Conservation (phyloP, 768 basidiomycete genomes). For the Gyrodon lividus region DNA sequence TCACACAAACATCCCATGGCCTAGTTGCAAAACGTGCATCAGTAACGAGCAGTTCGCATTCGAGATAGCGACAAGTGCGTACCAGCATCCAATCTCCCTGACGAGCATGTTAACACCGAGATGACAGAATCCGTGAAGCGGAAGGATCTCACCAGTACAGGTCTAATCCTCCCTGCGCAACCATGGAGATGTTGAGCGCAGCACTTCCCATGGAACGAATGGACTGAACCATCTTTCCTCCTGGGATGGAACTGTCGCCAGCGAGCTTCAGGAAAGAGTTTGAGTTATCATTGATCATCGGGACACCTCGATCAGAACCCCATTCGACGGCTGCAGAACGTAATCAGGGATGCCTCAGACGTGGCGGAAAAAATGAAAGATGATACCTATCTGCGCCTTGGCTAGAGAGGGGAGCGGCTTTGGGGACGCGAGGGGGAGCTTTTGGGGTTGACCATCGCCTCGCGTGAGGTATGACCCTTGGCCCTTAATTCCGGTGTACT, state of each 20-base stretch:
- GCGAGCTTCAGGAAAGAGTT: slow-evolving; percentile 73
- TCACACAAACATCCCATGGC: slow-evolving; percentile 85
- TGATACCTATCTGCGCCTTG: slow-evolving; percentile 65
- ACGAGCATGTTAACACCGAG: neutral
- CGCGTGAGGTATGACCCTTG: slow-evolving; percentile 77
- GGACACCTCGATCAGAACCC: slow-evolving; percentile 72
- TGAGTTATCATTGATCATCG: slow-evolving; percentile 55
- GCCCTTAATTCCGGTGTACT: slow-evolving; percentile 80
- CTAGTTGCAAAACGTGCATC: slow-evolving; percentile 22
- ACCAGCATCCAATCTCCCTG: slow-evolving; percentile 82
- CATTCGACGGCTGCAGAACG: slow-evolving; percentile 68
- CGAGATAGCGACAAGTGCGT: slow-evolving; percentile 21
- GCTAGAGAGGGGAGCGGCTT: slow-evolving; percentile 67
- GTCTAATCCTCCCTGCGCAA: slow-evolving; percentile 87
- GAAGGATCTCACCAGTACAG: slow-evolving; percentile 68
- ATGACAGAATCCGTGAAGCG: neutral
- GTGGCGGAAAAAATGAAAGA: no score
- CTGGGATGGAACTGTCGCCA: slow-evolving; percentile 62
- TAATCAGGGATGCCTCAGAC: slow-evolving; percentile 6
- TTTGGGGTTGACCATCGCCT: slow-evolving; percentile 42
- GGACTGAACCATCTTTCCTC: slow-evolving; percentile 84
- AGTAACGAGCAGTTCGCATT: neutral
- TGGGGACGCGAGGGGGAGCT: slow-evolving; percentile 64
- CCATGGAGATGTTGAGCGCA: slow-evolving; percentile 77
- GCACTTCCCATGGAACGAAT: slow-evolving; percentile 82